Evolutionary conservation across 306 rosid species (phyloP).

Genomic region (Calophaca sinica): DNA sequence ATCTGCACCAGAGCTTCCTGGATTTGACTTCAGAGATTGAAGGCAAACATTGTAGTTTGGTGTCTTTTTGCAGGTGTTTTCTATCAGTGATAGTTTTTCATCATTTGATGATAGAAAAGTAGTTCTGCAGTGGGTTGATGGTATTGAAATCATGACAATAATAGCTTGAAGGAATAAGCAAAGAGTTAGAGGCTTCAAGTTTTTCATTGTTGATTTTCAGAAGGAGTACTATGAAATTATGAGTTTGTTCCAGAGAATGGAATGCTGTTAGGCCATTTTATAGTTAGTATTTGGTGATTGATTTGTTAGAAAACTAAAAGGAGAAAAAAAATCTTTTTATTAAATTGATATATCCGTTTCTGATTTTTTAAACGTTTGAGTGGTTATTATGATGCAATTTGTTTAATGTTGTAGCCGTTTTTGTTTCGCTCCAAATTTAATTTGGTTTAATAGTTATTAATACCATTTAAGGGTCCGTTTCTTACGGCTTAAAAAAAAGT

Average conservation of each 20-base stretch:
- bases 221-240: not conserved
- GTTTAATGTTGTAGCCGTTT: too few species aligned
- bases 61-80: constrained; percentile 57
- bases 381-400: too few species aligned
- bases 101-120: not conserved
- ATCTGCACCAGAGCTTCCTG: constrained; percentile 42
- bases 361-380: too few species aligned
- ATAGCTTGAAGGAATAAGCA: constrained; percentile 20
- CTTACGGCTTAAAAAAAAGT: too few species aligned
- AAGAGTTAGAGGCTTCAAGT: constrained; percentile 23
- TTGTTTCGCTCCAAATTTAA: too few species aligned
- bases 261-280: constrained; percentile 10
- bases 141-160: constrained; percentile 24
- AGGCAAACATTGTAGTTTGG: constrained; percentile 55
- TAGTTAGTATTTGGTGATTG: not conserved
- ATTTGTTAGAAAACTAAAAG: too few species aligned
- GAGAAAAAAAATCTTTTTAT: too few species aligned
- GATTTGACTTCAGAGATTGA: constrained; percentile 44
- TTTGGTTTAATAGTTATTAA: too few species aligned
- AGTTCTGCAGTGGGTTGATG: constrained; percentile 41
- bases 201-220: constrained; percentile 30
- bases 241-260: not conserved
- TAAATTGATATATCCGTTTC: too few species aligned
- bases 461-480: too few species aligned
- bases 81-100: constrained; percentile 43